Evolutionary conservation across 768 basidiomycete species (phyloP).

Genomic region (Trametes gibbosa): DNA sequence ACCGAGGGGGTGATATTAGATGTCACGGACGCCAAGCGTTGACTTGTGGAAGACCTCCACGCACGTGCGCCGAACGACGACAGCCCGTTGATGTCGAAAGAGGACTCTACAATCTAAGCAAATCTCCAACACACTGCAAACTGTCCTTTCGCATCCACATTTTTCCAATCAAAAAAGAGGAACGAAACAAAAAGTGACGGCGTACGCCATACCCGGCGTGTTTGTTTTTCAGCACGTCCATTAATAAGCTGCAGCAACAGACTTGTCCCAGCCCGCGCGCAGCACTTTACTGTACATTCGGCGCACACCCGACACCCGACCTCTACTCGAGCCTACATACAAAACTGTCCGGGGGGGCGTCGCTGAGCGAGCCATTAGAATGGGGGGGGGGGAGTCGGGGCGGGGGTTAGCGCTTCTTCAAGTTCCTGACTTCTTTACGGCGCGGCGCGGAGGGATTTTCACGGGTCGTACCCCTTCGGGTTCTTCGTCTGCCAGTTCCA

Average conservation of each 20-base stretch:
- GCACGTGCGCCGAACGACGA: no score
- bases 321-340: slow-evolving; percentile 11
- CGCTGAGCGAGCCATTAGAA: not conserved
- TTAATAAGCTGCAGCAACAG: not conserved
- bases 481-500: slow-evolving; percentile 99
- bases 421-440: not conserved
- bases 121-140: no score
- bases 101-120: no score
- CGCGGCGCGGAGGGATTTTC: not conserved
- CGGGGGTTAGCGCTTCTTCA: not conserved
- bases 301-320: slow-evolving; percentile 2
- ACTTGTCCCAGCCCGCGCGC: not conserved
- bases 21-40: no score
- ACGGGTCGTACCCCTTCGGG: slow-evolving; percentile 63
- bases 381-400: not conserved
- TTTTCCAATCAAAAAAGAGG: no score
- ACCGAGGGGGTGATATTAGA: no score
- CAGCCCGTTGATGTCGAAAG: no score
- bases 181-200: no score
- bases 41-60: no score
- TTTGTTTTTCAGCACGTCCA: not conserved
- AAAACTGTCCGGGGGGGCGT: slow-evolving; percentile 1
- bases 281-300: slow-evolving; percentile 8
- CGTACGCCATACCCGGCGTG: no score
- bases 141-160: no score